Evolutionary conservation across 1,139 yeast species (phyloP).

Genomic region (Yamadazyma mexicana): DNA sequence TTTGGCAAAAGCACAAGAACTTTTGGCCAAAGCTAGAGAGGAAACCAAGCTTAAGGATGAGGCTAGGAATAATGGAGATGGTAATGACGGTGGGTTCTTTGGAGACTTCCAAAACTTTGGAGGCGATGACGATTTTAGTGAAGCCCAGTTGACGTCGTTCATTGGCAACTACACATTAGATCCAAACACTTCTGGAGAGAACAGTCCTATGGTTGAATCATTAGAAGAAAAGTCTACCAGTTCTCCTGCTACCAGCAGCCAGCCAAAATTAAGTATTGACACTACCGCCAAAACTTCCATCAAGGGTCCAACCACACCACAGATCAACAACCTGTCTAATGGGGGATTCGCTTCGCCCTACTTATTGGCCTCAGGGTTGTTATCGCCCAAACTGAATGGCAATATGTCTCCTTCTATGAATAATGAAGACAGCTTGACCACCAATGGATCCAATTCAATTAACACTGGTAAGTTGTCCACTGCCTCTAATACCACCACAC

Average conservation of each 20-base stretch:
- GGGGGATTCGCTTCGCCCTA: constrained; percentile 63
- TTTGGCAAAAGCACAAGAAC: constrained; percentile 79
- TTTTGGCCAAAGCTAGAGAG: constrained; percentile 78
- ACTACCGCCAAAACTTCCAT: constrained; percentile 20
- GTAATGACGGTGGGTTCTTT: constrained; percentile 20
- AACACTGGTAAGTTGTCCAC: constrained; percentile 10
- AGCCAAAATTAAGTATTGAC: constrained; percentile 38
- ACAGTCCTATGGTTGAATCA: constrained; percentile 33
- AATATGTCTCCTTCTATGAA: constrained; percentile 22
- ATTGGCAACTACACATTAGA: constrained; percentile 22
- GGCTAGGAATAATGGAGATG: constrained; percentile 27
- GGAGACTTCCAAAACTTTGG: constrained; percentile 21
- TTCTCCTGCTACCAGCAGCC: constrained; percentile 6
- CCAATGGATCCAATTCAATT: constrained; percentile 5
- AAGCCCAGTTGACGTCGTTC: constrained; percentile 16
- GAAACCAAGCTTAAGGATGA: constrained; percentile 66
- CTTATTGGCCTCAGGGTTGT: constrained; percentile 54
- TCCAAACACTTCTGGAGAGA: constrained; percentile 25
- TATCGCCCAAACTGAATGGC: constrained; percentile 43
- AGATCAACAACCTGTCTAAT: constrained; percentile 18
- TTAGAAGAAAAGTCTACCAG: constrained; percentile 23
- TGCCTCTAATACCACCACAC: constrained; percentile 14
- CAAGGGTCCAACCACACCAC: constrained; percentile 35
- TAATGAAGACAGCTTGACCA: constrained; percentile 7
- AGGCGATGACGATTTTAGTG: constrained; percentile 26